Conservation (phyloP, 139 green algal species). For the Micractinium sp. region DNA sequence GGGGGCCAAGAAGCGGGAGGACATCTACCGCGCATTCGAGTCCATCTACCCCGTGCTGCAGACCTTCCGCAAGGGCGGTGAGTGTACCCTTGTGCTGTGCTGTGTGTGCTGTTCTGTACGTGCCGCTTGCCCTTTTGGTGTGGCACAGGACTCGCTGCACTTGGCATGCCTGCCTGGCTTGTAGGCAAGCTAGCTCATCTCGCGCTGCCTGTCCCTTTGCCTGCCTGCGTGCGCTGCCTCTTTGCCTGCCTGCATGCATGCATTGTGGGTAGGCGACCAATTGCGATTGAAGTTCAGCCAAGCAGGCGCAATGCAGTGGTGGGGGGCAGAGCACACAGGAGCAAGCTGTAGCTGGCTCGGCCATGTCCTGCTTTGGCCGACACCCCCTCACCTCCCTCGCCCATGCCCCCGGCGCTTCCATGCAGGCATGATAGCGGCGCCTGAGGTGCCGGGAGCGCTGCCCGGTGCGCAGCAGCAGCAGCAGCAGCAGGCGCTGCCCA, state of each 20-base stretch:
- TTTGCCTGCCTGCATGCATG: too few relatives aligned
- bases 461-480: conserved; percentile 15
- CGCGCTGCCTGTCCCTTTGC: too few relatives aligned
- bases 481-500: conserved; percentile 11
- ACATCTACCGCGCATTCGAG: conserved; percentile 98
- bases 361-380: too few relatives aligned
- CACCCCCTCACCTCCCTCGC: neutral
- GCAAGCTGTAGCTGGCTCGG: too few relatives aligned
- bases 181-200: too few relatives aligned
- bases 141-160: neutral
- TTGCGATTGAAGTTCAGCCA: too few relatives aligned
- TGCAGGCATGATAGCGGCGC: conserved; percentile 36
- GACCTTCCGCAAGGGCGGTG: conserved; percentile 87
- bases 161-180: neutral
- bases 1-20: conserved; percentile 89
- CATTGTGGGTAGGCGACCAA: too few relatives aligned
- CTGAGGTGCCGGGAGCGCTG: conserved; percentile 11
- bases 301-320: too few relatives aligned
- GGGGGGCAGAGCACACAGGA: too few relatives aligned
- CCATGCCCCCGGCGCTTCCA: neutral
- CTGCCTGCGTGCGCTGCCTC: too few relatives aligned
- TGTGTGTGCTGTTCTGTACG: neutral
- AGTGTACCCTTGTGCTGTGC: neutral
- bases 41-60: conserved; percentile 97
- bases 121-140: neutral